Evolutionary conservation across 1,284 basidiomycete species (phyloP), one percentile per base, ranked within the genome.

Genomic region (Psilocybe mexicana): DNA sequence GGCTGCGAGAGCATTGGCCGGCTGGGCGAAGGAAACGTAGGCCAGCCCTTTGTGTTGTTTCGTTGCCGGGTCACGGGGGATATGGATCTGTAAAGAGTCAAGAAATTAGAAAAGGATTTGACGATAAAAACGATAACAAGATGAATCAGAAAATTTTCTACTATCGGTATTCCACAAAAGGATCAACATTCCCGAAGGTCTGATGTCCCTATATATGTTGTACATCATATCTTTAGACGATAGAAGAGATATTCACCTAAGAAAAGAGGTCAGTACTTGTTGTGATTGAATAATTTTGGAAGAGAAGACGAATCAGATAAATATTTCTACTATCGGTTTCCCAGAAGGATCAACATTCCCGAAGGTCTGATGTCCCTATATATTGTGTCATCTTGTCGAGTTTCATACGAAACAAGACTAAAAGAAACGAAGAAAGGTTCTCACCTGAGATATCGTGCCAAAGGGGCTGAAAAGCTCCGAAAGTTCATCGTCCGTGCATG

Each of bases 21-120:
- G 75, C 6, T 85, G 77, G 2, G 73, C 72, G 67, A 92, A 99
- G 1, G 87, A 86, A 23, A 98, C 83, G 65, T 95, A 99, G 0
- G 90, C 94, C 0, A 94, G 74, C 48, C 96, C 93, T 72, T 96
- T 96, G 0, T 88, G 74, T 23, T 85, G 79, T 64, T 86, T 88
- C 2, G 88, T 86, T 0, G 75, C 69, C 0, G 80, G 65, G 63
- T 93, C 90, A 10, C 94, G 71, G 0, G 94, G 93, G 42, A 96
- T 86, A 68, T 98, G 95, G 0, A 93, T 82, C 93, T 94, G 40
- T 50, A 43, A 43, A 59, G 33, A 43, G 43, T 57, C 30, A 43
- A 52, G 56, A 61, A 60, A 33, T 70, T 73, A 77, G 76, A 76
- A 66, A 58, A 61, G 64, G 38, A 70, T 70, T 76, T 76, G 80